A percentile compares a stretch with the other conserved stretches of the same genome.
phyloP scores from a whole-genome alignment of 2,329 filamentous ascomycete species.

The Lanzia echinophila region DNA sequence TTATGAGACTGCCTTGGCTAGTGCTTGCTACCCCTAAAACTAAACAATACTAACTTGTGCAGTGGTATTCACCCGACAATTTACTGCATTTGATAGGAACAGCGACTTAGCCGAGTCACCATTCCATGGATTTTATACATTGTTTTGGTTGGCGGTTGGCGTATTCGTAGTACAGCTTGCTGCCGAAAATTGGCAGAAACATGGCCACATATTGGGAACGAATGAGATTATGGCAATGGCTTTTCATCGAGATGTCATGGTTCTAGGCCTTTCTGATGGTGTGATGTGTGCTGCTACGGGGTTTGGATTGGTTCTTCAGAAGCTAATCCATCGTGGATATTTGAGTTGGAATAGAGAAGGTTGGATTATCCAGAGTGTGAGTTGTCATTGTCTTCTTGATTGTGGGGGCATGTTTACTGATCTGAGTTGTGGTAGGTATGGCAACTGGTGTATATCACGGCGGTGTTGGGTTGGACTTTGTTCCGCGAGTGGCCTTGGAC shows the following conservation, averaged over 20 bases:
- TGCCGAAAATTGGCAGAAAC: slow-evolving; percentile 59
- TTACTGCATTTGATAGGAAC: slow-evolving; percentile 70
- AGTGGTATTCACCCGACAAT: slow-evolving; percentile 64
- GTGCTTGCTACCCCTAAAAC: not conserved
- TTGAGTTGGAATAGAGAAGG: slow-evolving; percentile 62
- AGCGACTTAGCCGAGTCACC: slow-evolving; percentile 56
- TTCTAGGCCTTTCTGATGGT: slow-evolving; percentile 57
- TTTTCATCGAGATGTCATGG: slow-evolving; percentile 49
- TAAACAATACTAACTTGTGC: not conserved
- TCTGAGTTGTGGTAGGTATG: slow-evolving; percentile 44
- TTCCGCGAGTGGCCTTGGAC: slow-evolving; percentile 77
- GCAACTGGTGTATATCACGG: slow-evolving; percentile 58
- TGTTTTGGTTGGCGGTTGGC: slow-evolving; percentile 69
- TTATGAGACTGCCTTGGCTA: not conserved
- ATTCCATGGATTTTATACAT: slow-evolving; percentile 72
- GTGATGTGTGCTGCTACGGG: slow-evolving; percentile 61
- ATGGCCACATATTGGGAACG: slow-evolving; percentile 61
- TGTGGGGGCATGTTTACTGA: not conserved
- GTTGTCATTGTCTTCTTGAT: slow-evolving; percentile 17
- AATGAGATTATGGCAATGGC: slow-evolving; percentile 69
- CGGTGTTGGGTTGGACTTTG: slow-evolving; percentile 58
- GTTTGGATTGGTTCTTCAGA: slow-evolving; percentile 60
- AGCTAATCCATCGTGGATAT: slow-evolving; percentile 49
- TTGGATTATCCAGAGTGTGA: slow-evolving; percentile 66
- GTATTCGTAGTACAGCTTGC: slow-evolving; percentile 61